Evolutionary conservation across 257 asterid species (phyloP), one percentile per base, ranked within the genome.

Genomic region (Marsdenia floribunda): DNA sequence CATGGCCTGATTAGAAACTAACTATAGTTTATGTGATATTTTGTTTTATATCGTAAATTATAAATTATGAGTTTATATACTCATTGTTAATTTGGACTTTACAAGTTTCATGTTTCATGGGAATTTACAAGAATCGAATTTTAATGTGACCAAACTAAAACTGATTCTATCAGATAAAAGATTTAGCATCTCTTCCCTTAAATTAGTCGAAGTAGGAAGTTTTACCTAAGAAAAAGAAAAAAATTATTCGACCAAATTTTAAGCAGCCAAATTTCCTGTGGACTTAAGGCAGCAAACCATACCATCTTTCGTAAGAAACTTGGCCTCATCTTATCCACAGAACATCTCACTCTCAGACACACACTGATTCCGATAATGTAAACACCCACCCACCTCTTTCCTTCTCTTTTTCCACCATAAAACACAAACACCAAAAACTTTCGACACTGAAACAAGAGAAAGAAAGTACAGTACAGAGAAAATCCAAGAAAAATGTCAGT

Each of bases 301-400:
- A 15, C 53, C 72, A 53, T 66, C 59, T 15, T 29, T 0, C 19
- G 26, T 26, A 1, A 69, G 73, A 67, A 42, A 85, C 83, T 70
- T 85, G 85, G 84, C 80, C 69, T 61, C 78, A 68, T 75, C 53
- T 85, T 46, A 80, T 80, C 88, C 86, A 85, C 86, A 84, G 57
- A 77, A 63, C 26, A 55, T 35, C 38, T 42, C 68, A 69, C 59
- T 74, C 50, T n/a, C 42, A 49, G 64, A 67, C 77, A 58, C 68
- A 72, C 55, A 12, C 57, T 12, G 38, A 37, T 58, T 80, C 16
- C 49, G 77, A 80, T 76, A 55, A 75, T 63, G 73, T 42, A 7
- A 14, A 10, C 47, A 53, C 49, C 29, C 74, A 24, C 68, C 26
- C 65, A 24, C 76, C 71, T 58, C 68, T 73, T 75, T 68, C 70